Evolutionary conservation across 495 filamentous ascomycete genomes (phyloP).

Genomic region (Bacidia rubella): DNA sequence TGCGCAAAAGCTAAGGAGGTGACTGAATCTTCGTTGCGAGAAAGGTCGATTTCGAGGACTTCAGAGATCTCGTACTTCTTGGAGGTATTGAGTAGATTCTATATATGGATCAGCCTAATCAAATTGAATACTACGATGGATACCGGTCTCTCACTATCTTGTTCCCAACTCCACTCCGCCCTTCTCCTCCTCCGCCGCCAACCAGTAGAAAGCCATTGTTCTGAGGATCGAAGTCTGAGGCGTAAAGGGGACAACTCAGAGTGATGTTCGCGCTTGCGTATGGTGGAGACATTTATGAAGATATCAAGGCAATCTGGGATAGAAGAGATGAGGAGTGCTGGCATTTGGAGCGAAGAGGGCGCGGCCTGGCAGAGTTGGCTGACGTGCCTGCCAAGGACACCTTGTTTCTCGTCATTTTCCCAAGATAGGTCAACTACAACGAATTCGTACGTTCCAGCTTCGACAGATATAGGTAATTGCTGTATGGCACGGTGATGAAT

Average conservation of each 20-base stretch:
- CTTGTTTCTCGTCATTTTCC: too few species aligned
- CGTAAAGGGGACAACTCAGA: constrained; percentile 77
- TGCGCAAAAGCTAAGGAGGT: constrained; percentile 61
- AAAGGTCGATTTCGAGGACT: constrained; percentile 64
- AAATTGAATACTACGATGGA: too few species aligned
- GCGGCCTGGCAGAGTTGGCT: background rate
- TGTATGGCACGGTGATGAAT: too few species aligned
- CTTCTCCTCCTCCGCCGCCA: constrained; percentile 82
- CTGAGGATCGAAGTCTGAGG: constrained; percentile 76
- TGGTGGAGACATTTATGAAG: constrained; percentile 33
- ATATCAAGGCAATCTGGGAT: too few species aligned
- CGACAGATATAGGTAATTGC: too few species aligned
- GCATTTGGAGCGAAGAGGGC: background rate
- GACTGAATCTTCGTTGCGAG: constrained; percentile 81
- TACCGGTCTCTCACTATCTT: constrained; percentile 73
- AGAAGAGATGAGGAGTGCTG: too few species aligned
- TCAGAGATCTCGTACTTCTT: constrained; percentile 48
- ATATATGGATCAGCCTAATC: constrained; percentile 1
- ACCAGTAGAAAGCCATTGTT: constrained; percentile 64
- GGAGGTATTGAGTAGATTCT: constrained; percentile 59
- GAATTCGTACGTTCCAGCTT: too few species aligned
- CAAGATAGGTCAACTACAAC: too few species aligned
- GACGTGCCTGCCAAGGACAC: background rate
- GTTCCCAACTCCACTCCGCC: constrained; percentile 75
- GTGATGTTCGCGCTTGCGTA: constrained; percentile 51